Base-by-base conservation (phyloP, 768 basidiomycete genomes). In the Kwoniella pini region DNA sequence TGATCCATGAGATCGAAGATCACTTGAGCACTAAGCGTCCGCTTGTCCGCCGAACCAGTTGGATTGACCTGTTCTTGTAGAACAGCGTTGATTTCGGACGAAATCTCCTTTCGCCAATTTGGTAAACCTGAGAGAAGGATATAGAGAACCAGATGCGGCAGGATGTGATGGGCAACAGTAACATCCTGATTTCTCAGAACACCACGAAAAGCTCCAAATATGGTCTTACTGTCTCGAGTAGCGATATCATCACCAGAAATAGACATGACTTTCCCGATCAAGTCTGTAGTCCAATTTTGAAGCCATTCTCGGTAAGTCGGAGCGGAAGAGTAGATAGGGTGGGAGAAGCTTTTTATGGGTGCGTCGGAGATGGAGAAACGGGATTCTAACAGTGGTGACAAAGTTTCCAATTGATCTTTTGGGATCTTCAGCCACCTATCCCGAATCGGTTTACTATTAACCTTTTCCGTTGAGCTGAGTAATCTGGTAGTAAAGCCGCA, bases 261-360 rank as follows among this genome's bases (percentile, higher is more conserved):
- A 9, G 48, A 69, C 21, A 71, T 59, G 11, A 79, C 74, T 45
- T 77, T 69, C 39, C 84, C 82, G 55, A 97, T 89, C 33, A 99
- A 83, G 75, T 91, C 83, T 10, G 84, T 81, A 1, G 91, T 87
- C 92, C 94, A 98, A 0, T 84, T 75, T 65, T 95, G 92, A 31
- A 98, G 84, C 96, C 96, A 99, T 77, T 98, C 94, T 40, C 94
- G 86, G 78, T 97, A 99, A 0, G 91, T 95, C 1, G 84, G 76
- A 57, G 86, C 83, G 4, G 80, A 79, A 0, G 85, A 83, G 79
- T 97, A 99, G 57, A 98, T 86, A 2, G 95, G 94, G 64, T 87
- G 85, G 2, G 80, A 67, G 11, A 80, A 80, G 1, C 78, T 70
- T 52, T 64, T 64, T 2, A 69, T 61, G 2, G 75, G 64, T 28